Evolutionary conservation across 2,329 filamentous ascomycete species (phyloP).

Genomic region (Aspergillus clavatus): DNA sequence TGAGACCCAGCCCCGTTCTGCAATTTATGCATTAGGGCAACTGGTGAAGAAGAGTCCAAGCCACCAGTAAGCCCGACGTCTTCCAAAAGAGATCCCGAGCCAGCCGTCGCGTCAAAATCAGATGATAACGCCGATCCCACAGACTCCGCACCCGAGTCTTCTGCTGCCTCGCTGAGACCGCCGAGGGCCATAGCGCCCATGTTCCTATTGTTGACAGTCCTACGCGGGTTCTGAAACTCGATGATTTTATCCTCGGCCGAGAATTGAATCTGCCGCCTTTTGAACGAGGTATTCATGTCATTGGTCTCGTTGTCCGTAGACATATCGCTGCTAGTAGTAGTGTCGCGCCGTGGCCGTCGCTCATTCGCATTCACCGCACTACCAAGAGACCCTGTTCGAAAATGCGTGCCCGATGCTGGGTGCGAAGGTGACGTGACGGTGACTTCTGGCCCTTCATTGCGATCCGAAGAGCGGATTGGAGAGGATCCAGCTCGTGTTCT

Average conservation of each 20-base stretch:
- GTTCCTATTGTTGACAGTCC: constrained; percentile 24
- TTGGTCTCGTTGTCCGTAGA: constrained; percentile 63
- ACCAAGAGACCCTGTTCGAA: constrained; percentile 53
- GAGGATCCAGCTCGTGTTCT: constrained; percentile 82
- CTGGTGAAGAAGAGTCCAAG: constrained; percentile 48
- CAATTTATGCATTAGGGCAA: constrained; percentile 40
- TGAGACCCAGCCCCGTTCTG: constrained; percentile 31
- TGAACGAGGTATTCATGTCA: constrained; percentile 53
- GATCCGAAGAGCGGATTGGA: constrained; percentile 59
- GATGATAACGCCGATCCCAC: constrained; percentile 48
- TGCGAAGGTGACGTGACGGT: constrained; percentile 53
- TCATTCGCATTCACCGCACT: constrained; percentile 51
- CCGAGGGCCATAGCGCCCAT: constrained; percentile 28
- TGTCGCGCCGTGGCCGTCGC: constrained; percentile 53
- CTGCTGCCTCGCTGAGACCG: constrained; percentile 37
- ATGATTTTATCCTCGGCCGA: constrained; percentile 33
- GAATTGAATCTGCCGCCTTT: constrained; percentile 49
- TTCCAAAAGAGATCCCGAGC: constrained; percentile 54
- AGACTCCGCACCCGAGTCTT: constrained; percentile 47
- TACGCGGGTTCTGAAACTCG: constrained; percentile 19
- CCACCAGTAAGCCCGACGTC: constrained; percentile 43
- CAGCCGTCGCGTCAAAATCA: constrained; percentile 51
- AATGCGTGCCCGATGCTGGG: constrained; percentile 43
- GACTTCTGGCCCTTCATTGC: constrained; percentile 44
- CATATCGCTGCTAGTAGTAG: constrained; percentile 61